phyloP scores from a whole-genome alignment of 2,329 filamentous ascomycete genomes.

The Alternaria tenuissima region DNA sequence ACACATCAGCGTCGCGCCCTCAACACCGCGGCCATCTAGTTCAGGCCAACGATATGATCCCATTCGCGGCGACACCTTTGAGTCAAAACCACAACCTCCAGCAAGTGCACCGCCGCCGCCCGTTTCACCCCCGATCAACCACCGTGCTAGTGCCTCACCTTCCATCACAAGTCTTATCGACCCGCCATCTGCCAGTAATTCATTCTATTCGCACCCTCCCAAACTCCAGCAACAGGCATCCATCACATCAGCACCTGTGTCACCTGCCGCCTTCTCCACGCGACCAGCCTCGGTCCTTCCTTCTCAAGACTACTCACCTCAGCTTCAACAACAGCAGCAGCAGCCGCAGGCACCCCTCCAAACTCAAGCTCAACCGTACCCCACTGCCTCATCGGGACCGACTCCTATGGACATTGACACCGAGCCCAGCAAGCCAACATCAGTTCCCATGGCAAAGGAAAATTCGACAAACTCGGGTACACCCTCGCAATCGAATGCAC shows the following conservation, averaged over 20 bases:
- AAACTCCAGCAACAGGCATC: constrained; percentile 48
- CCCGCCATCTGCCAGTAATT: constrained; percentile 60
- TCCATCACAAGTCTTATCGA: constrained; percentile 92
- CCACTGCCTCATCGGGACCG: constrained; percentile 29
- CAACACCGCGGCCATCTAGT: constrained; percentile 63
- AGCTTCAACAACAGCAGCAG: constrained; percentile 23
- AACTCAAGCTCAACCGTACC: constrained; percentile 7
- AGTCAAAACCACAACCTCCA: constrained; percentile 52
- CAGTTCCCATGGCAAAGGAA: constrained; percentile 45
- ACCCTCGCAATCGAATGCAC: constrained; percentile 58
- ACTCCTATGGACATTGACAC: constrained; percentile 50
- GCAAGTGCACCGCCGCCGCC: constrained; percentile 57
- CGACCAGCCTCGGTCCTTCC: constrained; percentile 41
- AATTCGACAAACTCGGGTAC: constrained; percentile 44
- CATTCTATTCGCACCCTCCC: constrained; percentile 44
- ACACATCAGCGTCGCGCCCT: constrained; percentile 55
- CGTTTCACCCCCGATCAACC: constrained; percentile 65
- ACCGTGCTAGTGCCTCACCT: constrained; percentile 85
- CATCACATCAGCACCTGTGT: constrained; percentile 52
- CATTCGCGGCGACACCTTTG: constrained; percentile 70
- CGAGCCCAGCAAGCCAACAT: constrained; percentile 36
- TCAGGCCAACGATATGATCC: constrained; percentile 90
- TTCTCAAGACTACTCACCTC: constrained; percentile 34
- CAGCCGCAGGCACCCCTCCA: constrained; percentile 19
- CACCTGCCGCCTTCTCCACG: constrained; percentile 45